phyloP scores from a whole-genome alignment of 352 stramenopile species.

The Phytopythium helicoides region DNA sequence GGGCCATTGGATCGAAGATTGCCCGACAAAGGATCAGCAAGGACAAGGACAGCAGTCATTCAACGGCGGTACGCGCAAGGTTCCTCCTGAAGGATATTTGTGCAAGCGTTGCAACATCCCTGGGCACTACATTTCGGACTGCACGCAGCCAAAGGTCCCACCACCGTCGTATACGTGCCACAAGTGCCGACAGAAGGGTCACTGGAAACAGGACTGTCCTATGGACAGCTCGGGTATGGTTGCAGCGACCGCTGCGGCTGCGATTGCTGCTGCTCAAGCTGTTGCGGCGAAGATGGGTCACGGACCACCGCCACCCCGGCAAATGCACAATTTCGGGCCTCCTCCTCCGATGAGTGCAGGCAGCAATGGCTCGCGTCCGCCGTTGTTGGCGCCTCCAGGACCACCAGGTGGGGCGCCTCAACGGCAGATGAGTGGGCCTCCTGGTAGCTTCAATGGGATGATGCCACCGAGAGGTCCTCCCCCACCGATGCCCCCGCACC shows the following conservation, averaged over 20 bases:
- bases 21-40: slow-evolving; percentile 76
- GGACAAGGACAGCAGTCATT: slow-evolving; percentile 4
- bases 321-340: background rate
- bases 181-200: slow-evolving; percentile 85
- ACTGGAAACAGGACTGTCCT: slow-evolving; percentile 88
- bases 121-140: slow-evolving; percentile 87
- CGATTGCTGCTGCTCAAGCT: slow-evolving; percentile 23
- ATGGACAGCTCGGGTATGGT: slow-evolving; percentile 65
- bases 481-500: slow-evolving; percentile 42
- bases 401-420: background rate
- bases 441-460: slow-evolving; percentile 15
- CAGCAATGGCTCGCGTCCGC: background rate
- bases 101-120: slow-evolving; percentile 86
- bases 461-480: slow-evolving; percentile 39
- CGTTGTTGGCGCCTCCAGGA: too few species aligned
- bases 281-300: slow-evolving; percentile 16
- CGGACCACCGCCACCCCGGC: slow-evolving; percentile 8
- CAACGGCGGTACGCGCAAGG: slow-evolving; percentile 18
- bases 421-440: background rate
- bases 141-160: slow-evolving; percentile 79
- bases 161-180: slow-evolving; percentile 82
- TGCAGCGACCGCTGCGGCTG: slow-evolving; percentile 38
- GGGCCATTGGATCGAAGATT: slow-evolving; percentile 88
- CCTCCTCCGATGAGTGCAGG: background rate
- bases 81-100: slow-evolving; percentile 75